phyloP scores from a whole-genome alignment of 2,329 filamentous ascomycete species.

The Cordyceps militaris region DNA sequence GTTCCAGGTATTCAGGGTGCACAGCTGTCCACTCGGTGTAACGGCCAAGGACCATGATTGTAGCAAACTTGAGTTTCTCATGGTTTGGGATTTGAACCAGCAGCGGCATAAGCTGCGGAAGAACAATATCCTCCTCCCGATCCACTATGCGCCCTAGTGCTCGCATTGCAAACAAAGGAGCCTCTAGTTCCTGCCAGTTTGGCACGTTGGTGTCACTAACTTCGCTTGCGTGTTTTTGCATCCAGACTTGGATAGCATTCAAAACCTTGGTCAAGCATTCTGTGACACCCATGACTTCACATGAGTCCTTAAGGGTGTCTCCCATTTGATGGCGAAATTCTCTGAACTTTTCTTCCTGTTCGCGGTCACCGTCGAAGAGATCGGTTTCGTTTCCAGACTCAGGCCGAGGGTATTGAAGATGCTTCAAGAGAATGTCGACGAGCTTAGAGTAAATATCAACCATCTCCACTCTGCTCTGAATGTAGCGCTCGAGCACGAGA shows the following conservation, averaged over 20 bases:
- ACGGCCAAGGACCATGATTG: constrained; percentile 92
- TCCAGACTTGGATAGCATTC: constrained; percentile 80
- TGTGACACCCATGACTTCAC: constrained; percentile 88
- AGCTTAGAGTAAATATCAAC: constrained; percentile 80
- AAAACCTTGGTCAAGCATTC: constrained; percentile 89
- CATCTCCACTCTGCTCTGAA: constrained; percentile 68
- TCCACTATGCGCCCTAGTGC: constrained; percentile 97
- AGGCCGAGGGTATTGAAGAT: constrained; percentile 77
- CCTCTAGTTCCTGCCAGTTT: constrained; percentile 94
- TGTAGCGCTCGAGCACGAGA: constrained; percentile 82
- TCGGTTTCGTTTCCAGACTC: constrained; percentile 70
- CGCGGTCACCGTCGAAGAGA: constrained; percentile 90
- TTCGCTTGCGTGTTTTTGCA: constrained; percentile 69
- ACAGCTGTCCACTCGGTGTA: constrained; percentile 98
- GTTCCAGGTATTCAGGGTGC: constrained; percentile 84
- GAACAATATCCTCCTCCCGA: constrained; percentile 75
- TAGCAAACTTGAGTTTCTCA: constrained; percentile 96
- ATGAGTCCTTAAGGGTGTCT: constrained; percentile 93
- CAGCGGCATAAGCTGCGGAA: constrained; percentile 86
- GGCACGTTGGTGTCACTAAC: constrained; percentile 70
- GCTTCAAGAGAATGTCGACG: constrained; percentile 86
- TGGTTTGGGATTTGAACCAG: constrained; percentile 92
- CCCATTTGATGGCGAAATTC: constrained; percentile 97
- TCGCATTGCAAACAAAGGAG: constrained; percentile 88
- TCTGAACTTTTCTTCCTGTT: constrained; percentile 93